A percentile compares a stretch with the other conserved stretches of the same genome.
phyloP scores from a whole-genome alignment of 2,329 filamentous ascomycete species.

The Diaporthe vexans region DNA sequence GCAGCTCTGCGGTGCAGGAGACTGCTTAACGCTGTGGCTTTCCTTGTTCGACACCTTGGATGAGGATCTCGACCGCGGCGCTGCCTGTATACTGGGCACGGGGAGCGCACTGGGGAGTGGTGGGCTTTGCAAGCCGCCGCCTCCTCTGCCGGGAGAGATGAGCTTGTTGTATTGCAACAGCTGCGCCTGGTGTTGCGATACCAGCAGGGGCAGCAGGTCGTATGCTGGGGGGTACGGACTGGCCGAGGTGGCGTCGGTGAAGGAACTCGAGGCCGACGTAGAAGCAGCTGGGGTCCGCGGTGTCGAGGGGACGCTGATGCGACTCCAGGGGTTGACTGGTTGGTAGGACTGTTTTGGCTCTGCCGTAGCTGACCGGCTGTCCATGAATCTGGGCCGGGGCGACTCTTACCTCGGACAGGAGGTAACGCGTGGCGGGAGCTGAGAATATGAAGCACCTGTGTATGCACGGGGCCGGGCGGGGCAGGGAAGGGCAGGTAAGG shows the following conservation, averaged over 20 bases:
- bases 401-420: constrained; percentile 31
- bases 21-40: constrained; percentile 57
- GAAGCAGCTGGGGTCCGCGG: constrained; percentile 50
- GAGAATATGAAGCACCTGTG: constrained; percentile 3
- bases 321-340: constrained; percentile 56
- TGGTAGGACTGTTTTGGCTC: constrained; percentile 64
- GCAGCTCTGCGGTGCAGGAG: constrained; percentile 65
- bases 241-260: constrained; percentile 48
- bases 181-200: constrained; percentile 74
- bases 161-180: constrained; percentile 77
- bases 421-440: constrained; percentile 32
- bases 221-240: constrained; percentile 54
- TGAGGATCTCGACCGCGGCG: constrained; percentile 69
- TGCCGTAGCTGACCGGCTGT: constrained; percentile 64
- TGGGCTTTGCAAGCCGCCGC: constrained; percentile 68
- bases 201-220: constrained; percentile 69
- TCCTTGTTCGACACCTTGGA: constrained; percentile 73
- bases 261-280: constrained; percentile 51
- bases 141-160: constrained; percentile 67
- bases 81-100: constrained; percentile 68
- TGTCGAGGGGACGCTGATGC: constrained; percentile 50
- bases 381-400: constrained; percentile 59
- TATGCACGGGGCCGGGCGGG: constrained; percentile 12
- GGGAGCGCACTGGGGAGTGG: constrained; percentile 70
- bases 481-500: background rate